Evolutionary conservation across 139 green algal genomes (phyloP).

Genomic region (Spirogloea muscicola): DNA sequence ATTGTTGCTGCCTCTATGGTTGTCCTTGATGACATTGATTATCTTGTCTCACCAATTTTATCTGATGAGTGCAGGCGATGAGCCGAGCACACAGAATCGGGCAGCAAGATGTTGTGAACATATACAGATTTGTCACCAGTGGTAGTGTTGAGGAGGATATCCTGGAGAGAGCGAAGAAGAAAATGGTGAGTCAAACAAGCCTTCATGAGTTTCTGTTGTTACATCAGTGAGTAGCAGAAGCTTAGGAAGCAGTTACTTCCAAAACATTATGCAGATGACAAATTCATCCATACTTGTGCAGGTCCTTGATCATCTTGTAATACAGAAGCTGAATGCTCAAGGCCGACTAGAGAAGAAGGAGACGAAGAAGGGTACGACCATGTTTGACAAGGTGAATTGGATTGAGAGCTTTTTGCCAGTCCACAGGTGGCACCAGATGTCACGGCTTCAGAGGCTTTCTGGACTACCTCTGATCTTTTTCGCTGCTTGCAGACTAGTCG

Average conservation of each 20-base stretch:
- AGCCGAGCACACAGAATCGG: slow-evolving; percentile 89
- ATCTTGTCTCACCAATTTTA: too few species aligned
- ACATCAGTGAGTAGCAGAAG: not conserved
- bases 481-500: too few species aligned
- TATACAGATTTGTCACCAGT: slow-evolving; percentile 87
- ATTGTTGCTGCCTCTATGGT: not conserved
- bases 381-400: slow-evolving; percentile 42
- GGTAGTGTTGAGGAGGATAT: slow-evolving; percentile 89
- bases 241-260: not conserved
- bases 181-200: slow-evolving; percentile 71
- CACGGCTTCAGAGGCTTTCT: too few species aligned
- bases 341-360: slow-evolving; percentile 56
- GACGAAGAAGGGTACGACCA: slow-evolving; percentile 21
- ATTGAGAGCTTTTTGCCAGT: too few species aligned
- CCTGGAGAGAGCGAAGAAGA: slow-evolving; percentile 84
- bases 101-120: slow-evolving; percentile 90
- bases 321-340: slow-evolving; percentile 85
- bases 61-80: slow-evolving; percentile 84
- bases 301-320: slow-evolving; percentile 90
- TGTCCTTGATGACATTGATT: not conserved
- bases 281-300: slow-evolving; percentile 17
- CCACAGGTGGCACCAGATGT: too few species aligned
- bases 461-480: too few species aligned
- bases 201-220: not conserved
- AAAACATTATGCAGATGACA: not conserved